Base-by-base conservation (phyloP, 2,329 filamentous ascomycete genomes). In the Phialophora expanda region DNA sequence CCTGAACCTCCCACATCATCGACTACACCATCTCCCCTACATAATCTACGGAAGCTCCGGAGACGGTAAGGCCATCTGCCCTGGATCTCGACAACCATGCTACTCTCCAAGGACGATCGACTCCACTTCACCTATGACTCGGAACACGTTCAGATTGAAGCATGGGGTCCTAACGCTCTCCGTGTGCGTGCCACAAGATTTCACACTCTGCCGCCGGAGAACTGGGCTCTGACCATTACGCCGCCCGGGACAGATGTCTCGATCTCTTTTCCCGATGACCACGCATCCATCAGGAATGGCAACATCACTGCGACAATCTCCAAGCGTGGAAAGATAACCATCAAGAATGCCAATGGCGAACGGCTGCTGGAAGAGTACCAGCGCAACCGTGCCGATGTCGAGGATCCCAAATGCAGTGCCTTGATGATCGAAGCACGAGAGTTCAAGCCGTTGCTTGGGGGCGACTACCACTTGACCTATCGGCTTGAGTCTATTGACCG, bases 391-490 rank as follows among this genome's bases (percentile, higher is more conserved):
- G 72, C 74, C 32, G 84, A 88, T 66, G 76, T 82, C 2, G 73
- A 74, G 4, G 86, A 88, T 68, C 84, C 86, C 0, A 87, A 87
- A 73, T 85, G 83, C 75, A 87, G 84, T 68, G 82, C 86, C 0
- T 76, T 89, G 2, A 77, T 82, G 8, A 76, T 89, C 20, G 79
- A 86, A 66, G 84, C 85, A 1, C 83, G 87, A 20, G 86, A 89
- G 72, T 85, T 87, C 73, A 81, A 81, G 59, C 82, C 85, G 0
- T 80, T 83, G 2, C 75, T 80, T 0, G 85, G 85, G 5, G 76
- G 79, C 0, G 80, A 81, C 48, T 88, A 85, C 71, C 82, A 86
- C 60, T 76, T 89, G 8, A 88, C 85, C 0, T 78, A 83, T 69
- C 80, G 87, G 0, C 82, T 89, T 61, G 87, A 89, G 73, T 84